These are phyloP conservation scores for Umbelopsis vinacea DNA, from an alignment of 192 early-diverging fungal species.

Conservation along the genomic window DNA sequence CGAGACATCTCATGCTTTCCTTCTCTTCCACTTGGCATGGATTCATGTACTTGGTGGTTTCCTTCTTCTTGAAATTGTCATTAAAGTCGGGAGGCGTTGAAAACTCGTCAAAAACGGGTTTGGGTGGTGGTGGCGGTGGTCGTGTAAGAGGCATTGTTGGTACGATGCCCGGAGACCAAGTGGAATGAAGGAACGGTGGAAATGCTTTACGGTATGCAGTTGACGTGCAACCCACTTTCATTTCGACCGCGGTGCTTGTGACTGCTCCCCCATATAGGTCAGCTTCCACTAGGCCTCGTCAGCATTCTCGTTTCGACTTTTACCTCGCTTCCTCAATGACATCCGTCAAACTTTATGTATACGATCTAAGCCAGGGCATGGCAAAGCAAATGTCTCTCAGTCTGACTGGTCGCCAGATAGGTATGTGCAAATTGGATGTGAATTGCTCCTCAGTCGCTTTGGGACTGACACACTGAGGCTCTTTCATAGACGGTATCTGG, in stretches of 20 bases:
- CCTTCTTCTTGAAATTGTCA: conserved; percentile 49
- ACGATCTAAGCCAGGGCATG: conserved; percentile 76
- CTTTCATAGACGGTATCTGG: conserved; percentile 60
- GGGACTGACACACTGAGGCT: background rate
- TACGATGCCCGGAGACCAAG: background rate
- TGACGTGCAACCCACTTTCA: background rate
- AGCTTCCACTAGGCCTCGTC: background rate
- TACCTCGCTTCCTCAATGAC: background rate
- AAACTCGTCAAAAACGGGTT: conserved; percentile 40
- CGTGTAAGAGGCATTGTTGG: conserved; percentile 37
- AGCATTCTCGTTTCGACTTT: background rate
- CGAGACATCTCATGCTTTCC: conserved; percentile 57
- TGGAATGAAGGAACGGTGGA: background rate
- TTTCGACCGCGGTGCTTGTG: background rate
- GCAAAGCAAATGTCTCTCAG: conserved; percentile 67
- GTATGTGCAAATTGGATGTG: conserved; percentile 30
- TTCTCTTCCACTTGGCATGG: conserved; percentile 55
- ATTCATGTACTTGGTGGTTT: conserved; percentile 58
- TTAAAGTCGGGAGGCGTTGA: conserved; percentile 46
- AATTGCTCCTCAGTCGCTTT: background rate
- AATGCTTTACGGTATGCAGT: too few relatives aligned
- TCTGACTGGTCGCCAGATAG: conserved; percentile 71
- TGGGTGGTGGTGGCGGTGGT: conserved; percentile 43
- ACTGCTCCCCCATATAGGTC: background rate
- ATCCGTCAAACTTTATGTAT: conserved; percentile 58